Evolutionary conservation across 495 filamentous ascomycete species (phyloP), one percentile per base, ranked within the genome.

Genomic region (Aspergillus cavernicola): DNA sequence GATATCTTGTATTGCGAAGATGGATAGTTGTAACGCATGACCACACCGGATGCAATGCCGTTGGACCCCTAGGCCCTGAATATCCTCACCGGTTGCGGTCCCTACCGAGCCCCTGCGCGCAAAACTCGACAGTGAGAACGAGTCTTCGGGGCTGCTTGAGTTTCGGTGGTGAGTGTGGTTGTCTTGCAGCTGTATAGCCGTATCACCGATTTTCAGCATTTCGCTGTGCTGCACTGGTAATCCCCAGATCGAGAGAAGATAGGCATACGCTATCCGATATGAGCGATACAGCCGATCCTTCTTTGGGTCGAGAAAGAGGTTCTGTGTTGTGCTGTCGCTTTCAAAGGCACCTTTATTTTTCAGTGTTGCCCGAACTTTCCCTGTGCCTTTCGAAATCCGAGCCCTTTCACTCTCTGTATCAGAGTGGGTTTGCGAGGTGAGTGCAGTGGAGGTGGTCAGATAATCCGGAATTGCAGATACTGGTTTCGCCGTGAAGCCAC

Each of bases 201-300:
- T 50, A 1, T 62, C 59, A 11, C 72, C 72, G 66, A 92, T 92
- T 60, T 95, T 95, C 49, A 95, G 73, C 18, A 97, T 81, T 68
- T 96, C 90, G 6, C 89, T 80, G 15, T 86, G 78, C 26, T 85
- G 78, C 4, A 88, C 74, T 0, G 86, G 85, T 7, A 92, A 74
- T n/a, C 80, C 79, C 92, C 92, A 97, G 51, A 86, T 81, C 38
- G 81, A 85, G 2, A 97, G 76, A 58, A 95, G 78, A 55, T 92
- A 80, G 10, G 92, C 89, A 63, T 97, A 97, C 32, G 83, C 76
- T 46, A 81, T 79, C 15, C 92, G 83, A 67, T 95, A 97, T 37
- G 80, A 78, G 7, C 71, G 71, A 59, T 90, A 92, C 5, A 85
- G 64, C 28, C 72, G 62, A 38, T 78, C 68, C 36, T 82, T 80